phyloP scores from a whole-genome alignment of 352 stramenopile genomes.

The Thalassiosira delicatula region DNA sequence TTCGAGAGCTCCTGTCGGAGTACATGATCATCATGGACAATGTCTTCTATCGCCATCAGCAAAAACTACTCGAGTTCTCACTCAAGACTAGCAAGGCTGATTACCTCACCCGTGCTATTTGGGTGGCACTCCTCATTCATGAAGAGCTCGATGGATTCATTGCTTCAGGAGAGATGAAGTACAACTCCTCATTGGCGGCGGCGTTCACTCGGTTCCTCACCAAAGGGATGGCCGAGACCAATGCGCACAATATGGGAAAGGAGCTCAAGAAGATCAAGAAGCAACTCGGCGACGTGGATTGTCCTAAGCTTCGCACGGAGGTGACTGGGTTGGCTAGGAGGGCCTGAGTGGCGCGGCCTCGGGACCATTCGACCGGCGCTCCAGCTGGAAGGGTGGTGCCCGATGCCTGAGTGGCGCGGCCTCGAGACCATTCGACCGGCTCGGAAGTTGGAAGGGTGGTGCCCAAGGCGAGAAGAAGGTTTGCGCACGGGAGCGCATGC shows the following conservation, averaged over 20 bases:
- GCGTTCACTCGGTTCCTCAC: constrained; percentile 14
- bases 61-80: background rate
- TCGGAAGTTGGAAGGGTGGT: too few relatives aligned
- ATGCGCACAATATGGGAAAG: background rate
- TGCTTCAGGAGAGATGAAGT: background rate
- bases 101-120: background rate
- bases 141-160: background rate
- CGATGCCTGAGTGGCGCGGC: too few relatives aligned
- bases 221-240: background rate
- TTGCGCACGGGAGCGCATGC: background rate
- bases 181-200: background rate
- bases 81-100: background rate
- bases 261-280: background rate
- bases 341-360: too few relatives aligned
- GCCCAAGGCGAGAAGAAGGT: too few relatives aligned
- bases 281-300: background rate
- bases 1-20: constrained; percentile 1
- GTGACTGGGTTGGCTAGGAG: background rate
- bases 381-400: too few relatives aligned
- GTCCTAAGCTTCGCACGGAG: background rate
- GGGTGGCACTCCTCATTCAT: constrained; percentile 3
- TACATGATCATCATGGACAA: constrained; percentile 6
- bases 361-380: too few relatives aligned
- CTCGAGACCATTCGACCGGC: too few relatives aligned
- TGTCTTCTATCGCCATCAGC: background rate